Conservation (phyloP, 768 basidiomycete genomes). For the Leucocoprinus leucothites region DNA sequence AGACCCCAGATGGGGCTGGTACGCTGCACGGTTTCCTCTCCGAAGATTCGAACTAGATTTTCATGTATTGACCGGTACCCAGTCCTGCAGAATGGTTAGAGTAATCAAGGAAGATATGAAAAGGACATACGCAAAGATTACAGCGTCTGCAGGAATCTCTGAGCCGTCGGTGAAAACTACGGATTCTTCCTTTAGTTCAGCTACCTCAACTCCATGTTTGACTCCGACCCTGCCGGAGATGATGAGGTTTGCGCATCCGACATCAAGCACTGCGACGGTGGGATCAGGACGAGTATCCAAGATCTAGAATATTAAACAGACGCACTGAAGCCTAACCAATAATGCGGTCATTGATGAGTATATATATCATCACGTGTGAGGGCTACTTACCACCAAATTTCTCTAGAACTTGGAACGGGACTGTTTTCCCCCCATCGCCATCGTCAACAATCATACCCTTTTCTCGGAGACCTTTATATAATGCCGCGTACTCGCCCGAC, state of each 20-base stretch:
- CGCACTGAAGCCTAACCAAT: constrained; percentile 4
- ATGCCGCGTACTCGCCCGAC: neutral
- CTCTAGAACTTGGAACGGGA: constrained; percentile 3
- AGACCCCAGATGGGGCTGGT: constrained; percentile 33
- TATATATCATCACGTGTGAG: neutral
- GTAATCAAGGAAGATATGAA: neutral
- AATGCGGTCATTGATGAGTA: neutral
- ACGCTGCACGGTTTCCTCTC: constrained; percentile 28
- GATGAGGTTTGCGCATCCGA: constrained; percentile 50
- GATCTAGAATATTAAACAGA: no score
- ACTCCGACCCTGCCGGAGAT: constrained; percentile 54
- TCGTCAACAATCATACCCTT: constrained; percentile 9
- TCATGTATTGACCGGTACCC: constrained; percentile 21
- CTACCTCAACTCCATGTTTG: constrained; percentile 49
- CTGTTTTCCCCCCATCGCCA: neutral
- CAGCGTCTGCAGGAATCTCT: constrained; percentile 36
- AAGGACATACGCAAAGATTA: constrained; percentile 43
- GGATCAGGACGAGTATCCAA: neutral
- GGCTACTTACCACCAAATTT: neutral
- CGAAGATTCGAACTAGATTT: constrained; percentile 28
- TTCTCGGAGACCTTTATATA: constrained; percentile 3
- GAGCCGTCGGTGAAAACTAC: constrained; percentile 37
- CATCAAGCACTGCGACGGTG: constrained; percentile 30
- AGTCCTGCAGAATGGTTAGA: neutral
- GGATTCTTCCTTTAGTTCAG: constrained; percentile 29